Evolutionary conservation across 805 yeast species (phyloP), one percentile per base, ranked within the genome.

Genomic region (Yarrowia deformans): DNA sequence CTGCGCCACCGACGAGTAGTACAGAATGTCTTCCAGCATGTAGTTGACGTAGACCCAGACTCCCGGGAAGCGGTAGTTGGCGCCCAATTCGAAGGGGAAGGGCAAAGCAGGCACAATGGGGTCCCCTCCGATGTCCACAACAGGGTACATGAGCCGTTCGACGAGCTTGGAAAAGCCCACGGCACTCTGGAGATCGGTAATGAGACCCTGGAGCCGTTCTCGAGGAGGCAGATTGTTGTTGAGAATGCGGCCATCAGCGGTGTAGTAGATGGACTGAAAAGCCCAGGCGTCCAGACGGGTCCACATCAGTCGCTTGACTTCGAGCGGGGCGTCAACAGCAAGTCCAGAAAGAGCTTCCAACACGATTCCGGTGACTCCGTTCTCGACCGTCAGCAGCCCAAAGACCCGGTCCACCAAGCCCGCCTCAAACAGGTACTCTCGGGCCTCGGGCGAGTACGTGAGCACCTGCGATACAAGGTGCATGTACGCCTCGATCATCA

Each of bases 1-100:
- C 5, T 85, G 76, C 9, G 81, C 77, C 1, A 79, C 74, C 0
- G 78, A 69, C 2, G 90, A 80, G 34, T 85, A 84, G 8, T 83
- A 84, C 72, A 93, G 86, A 0, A 93, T 85, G 52, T 89, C 90
- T 13, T 83, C 79, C n/a, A 90, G 74, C 14, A 93, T 76, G 73
- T 86, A 92, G 67, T 91, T 94, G 68, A 90, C 76, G 73, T 93
- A 94, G 2, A 95, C 92, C 86, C 93, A 86, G 7, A 92, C 78
- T 1, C 97, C 97, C 18, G 82, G 83, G 40, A 80, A 84, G 73
- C 97, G 83, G 71, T 87, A 84, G 0, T 81, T 80, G 2, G 76
- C 75, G 0, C 97, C 97, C 35, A 92, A 76, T 67, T 84, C 85
- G 8, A 80, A 73, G 0, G 97, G 97, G 73, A 82, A 90, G 13